phyloP scores from a whole-genome alignment of 1,284 basidiomycete species.

The Volvariella surrecta region DNA sequence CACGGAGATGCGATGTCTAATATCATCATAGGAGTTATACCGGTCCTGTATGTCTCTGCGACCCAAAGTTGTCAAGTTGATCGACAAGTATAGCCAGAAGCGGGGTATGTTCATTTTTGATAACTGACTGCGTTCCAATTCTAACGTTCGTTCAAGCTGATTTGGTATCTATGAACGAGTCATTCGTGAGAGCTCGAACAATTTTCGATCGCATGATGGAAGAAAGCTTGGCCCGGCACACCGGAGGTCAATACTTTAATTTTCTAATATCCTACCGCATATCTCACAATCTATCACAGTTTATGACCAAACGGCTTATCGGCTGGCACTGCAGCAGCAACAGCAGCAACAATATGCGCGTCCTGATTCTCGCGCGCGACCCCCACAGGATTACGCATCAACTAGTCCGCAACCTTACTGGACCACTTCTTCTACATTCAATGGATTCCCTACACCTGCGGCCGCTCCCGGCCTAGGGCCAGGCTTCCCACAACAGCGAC shows the following conservation, averaged over 20 bases:
- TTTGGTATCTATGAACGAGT: constrained; percentile 85
- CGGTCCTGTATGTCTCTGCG: constrained; percentile 82
- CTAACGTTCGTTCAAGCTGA: constrained; percentile 43
- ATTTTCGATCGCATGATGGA: constrained; percentile 92
- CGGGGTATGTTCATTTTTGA: constrained; percentile 39
- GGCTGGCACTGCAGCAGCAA: constrained; percentile 5
- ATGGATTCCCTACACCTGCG: constrained; percentile 4
- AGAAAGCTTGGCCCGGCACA: constrained; percentile 72
- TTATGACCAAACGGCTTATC: constrained; percentile 32
- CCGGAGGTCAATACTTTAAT: constrained; percentile 27
- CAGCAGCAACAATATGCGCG: constrained; percentile 2
- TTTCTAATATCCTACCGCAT: constrained; percentile 4
- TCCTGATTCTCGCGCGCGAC: constrained; percentile 7
- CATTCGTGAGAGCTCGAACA: constrained; percentile 73
- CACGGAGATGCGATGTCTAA: constrained; percentile 3
- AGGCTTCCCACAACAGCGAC: constrained; percentile 4
- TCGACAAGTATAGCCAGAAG: constrained; percentile 97
- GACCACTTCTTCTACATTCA: constrained; percentile 1
- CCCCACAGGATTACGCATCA: background rate
- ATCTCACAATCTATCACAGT: constrained; percentile 14
- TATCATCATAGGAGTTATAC: constrained; percentile 68
- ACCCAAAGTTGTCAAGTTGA: constrained; percentile 92
- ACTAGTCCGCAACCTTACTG: too few species aligned
- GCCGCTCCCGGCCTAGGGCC: background rate
- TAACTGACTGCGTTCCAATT: background rate